Evolutionary conservation across 2,329 filamentous ascomycete species (phyloP), one percentile per base, ranked within the genome.

Genomic region (Myriosclerotinia curreyana): DNA sequence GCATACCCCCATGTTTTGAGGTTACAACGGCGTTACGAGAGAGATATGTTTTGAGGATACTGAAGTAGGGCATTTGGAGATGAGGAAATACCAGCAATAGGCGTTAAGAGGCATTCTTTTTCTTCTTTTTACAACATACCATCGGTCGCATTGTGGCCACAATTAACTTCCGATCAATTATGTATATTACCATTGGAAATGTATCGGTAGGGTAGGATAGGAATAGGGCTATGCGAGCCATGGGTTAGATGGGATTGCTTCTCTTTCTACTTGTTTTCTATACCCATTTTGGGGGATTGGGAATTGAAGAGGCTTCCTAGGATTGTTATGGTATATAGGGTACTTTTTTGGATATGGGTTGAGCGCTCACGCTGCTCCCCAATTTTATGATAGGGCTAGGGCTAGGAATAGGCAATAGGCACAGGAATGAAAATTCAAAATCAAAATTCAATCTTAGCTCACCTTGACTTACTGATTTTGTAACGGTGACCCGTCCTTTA

Each of bases 51-150:
- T 36, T 40, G 55, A 48, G 55, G 15, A 40, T 54, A 38, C 15
- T 15, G 50, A 38, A 22, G 12, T 12, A 36, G 50, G 50, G 11
- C 20, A 53, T 36, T 53, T 31, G 50, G n/a, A 48, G 44, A 46
- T 31, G 55, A 59, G 55, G 55, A 59, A 59, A 59, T 59, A 59
- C 55, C 55, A 58, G 40, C 31, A 58, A 34, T 38, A 48, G 55
- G 55, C 55, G 55, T 59, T 59, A 14, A 36, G 55, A 36, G 55
- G 55, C 55, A 38, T 59, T 58, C 28, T 9, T 22, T 58, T 48
- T 46, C n/a, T n/a, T n/a, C n/a, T 44, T 58, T 20, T 34, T 4
- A 36, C 31, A 12, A 58, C 40, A 59, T 59, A 59, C 55, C 55
- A 48, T 46, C 28, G 50, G 50, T 38, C 20, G 31, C 50, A 22